These are phyloP conservation scores for Trypanosomatidae sp. DNA, from an alignment of 208 protist genomes.

Conservation along the genomic window DNA sequence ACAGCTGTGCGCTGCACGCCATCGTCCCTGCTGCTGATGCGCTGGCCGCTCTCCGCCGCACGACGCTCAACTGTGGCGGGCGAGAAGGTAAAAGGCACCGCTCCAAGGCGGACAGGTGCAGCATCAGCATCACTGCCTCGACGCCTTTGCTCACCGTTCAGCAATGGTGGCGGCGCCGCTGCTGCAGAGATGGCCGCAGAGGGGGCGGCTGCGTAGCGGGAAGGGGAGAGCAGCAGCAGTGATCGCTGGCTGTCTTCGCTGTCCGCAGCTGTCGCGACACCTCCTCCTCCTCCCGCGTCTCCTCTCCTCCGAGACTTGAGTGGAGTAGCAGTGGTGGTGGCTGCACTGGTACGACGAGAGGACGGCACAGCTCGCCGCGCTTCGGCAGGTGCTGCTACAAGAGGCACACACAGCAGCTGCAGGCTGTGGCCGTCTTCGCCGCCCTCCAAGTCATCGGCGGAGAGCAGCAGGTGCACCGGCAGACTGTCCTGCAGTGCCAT, in stretches of 20 bases:
- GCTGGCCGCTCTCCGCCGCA: background rate
- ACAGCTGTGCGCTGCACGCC: background rate
- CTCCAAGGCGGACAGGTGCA: slow-evolving; percentile 4
- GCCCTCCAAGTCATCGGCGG: background rate
- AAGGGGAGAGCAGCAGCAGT: too few relatives aligned
- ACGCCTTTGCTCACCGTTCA: background rate
- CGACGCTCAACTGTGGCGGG: background rate
- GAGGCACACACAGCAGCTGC: too few relatives aligned
- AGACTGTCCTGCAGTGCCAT: slow-evolving; percentile 45
- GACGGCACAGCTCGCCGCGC: too few relatives aligned
- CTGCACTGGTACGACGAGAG: too few relatives aligned
- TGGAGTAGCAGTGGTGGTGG: too few relatives aligned
- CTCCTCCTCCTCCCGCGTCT: too few relatives aligned
- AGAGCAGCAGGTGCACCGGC: slow-evolving; percentile 39
- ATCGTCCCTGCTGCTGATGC: background rate
- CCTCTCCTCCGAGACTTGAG: too few relatives aligned
- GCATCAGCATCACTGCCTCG: background rate
- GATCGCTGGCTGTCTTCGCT: too few relatives aligned
- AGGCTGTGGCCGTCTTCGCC: background rate
- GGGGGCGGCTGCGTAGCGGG: too few relatives aligned
- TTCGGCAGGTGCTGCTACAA: too few relatives aligned
- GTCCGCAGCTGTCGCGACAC: too few relatives aligned
- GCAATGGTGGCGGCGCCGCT: background rate
- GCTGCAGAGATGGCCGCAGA: too few relatives aligned
- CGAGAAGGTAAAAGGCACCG: slow-evolving; percentile 14